Conservation (phyloP, 441 rosid species). For the Pelargonium cotyledonis region DNA sequence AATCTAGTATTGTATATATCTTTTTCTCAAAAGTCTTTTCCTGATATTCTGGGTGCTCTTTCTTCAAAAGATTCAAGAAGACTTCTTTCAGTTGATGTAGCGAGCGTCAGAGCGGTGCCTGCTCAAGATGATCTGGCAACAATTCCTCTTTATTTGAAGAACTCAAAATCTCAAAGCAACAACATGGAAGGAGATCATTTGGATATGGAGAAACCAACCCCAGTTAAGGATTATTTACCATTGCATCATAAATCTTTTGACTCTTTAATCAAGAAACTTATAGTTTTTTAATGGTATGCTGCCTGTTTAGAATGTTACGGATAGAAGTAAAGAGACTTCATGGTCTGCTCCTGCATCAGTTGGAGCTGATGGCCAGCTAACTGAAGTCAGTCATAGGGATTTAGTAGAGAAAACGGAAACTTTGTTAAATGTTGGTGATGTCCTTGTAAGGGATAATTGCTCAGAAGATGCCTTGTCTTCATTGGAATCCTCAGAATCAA, state of each 20-base stretch:
- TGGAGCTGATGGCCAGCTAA: slow-evolving; percentile 10
- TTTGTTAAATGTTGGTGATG: slow-evolving; percentile 21
- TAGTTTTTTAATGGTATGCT: slow-evolving; percentile 25
- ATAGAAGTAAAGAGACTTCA: slow-evolving; percentile 26
- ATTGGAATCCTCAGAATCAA: slow-evolving; percentile 15
- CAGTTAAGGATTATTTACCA: slow-evolving; percentile 43
- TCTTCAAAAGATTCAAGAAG: slow-evolving; percentile 37
- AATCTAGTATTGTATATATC: not conserved
- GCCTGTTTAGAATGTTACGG: slow-evolving; percentile 40
- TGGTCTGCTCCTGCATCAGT: slow-evolving; percentile 16
- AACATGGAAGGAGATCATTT: slow-evolving; percentile 18
- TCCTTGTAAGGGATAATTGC: slow-evolving; percentile 15
- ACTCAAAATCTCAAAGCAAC: slow-evolving; percentile 23
- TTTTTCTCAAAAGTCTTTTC: slow-evolving; percentile 11
- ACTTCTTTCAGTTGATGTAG: slow-evolving; percentile 22
- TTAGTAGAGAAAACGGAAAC: slow-evolving; percentile 17
- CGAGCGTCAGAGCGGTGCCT: slow-evolving; percentile 10
- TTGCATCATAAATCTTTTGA: slow-evolving; percentile 13
- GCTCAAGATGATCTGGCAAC: slow-evolving; percentile 20
- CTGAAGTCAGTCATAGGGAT: slow-evolving; percentile 15
- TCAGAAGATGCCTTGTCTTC: slow-evolving; percentile 17
- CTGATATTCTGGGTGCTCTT: slow-evolving; percentile 31
- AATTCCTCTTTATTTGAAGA: slow-evolving; percentile 12
- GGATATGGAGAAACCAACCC: slow-evolving; percentile 23
- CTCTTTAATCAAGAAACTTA: slow-evolving; percentile 9